These are phyloP conservation scores for Echeveria elegans DNA, from an alignment of 164 flowering plant species.

Conservation along the genomic window DNA sequence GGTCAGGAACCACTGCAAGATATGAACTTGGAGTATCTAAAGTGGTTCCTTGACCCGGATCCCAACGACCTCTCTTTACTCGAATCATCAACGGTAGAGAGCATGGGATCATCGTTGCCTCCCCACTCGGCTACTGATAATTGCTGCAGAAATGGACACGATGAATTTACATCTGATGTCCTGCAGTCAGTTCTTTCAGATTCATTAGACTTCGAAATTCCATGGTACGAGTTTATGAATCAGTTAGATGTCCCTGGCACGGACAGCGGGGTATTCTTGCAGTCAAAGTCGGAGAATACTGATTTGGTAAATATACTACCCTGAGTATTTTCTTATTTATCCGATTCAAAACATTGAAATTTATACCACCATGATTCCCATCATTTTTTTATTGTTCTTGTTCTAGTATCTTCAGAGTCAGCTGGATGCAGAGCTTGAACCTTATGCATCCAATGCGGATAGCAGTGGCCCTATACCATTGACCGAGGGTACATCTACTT, in stretches of 20 bases:
- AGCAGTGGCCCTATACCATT: background rate
- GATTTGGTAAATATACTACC: background rate
- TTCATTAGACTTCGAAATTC: background rate
- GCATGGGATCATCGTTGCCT: slow-evolving; percentile 7
- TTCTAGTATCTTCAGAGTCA: background rate
- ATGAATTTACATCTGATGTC: background rate
- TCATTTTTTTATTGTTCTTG: background rate
- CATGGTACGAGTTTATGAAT: background rate
- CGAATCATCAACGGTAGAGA: background rate
- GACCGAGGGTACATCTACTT: background rate
- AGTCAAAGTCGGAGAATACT: background rate
- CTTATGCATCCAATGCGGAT: background rate
- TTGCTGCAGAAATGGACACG: background rate
- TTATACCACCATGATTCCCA: background rate
- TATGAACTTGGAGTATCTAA: background rate
- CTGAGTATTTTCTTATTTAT: background rate
- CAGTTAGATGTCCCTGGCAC: background rate
- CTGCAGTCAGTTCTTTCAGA: background rate
- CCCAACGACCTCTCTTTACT: background rate
- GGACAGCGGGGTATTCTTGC: background rate
- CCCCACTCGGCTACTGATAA: background rate
- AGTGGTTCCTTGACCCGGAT: background rate
- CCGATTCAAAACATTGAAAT: background rate
- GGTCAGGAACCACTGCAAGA: background rate
- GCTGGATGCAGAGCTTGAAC: background rate